A percentile compares a stretch with the other conserved stretches of the same genome.
phyloP scores from a whole-genome alignment of 441 rosid species.

The Populus hybrid region DNA sequence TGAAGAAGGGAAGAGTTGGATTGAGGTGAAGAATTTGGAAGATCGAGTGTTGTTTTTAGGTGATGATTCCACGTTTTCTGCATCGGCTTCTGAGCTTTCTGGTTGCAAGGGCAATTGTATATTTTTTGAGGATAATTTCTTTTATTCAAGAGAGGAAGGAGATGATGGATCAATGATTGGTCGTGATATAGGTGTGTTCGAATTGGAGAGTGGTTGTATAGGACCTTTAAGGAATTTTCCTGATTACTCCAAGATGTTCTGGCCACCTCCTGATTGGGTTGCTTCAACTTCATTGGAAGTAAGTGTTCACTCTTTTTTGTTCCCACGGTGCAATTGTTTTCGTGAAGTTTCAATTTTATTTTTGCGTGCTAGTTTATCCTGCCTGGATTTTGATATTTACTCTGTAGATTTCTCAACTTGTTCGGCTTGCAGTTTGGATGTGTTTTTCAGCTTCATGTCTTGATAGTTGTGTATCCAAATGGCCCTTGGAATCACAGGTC shows the following conservation, averaged over 20 bases:
- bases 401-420: neutral
- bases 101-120: conserved; percentile 53
- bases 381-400: neutral
- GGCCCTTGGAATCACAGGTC: neutral
- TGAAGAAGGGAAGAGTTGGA: conserved; percentile 47
- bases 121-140: conserved; percentile 56
- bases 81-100: conserved; percentile 45
- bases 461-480: neutral
- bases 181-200: conserved; percentile 63
- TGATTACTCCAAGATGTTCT: conserved; percentile 54
- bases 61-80: conserved; percentile 72
- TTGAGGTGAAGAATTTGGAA: conserved; percentile 44
- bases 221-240: conserved; percentile 45
- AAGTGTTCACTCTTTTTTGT: conserved; percentile 22
- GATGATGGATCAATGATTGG: conserved; percentile 20
- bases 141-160: conserved; percentile 27
- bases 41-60: conserved; percentile 71
- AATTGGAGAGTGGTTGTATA: conserved; percentile 53
- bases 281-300: conserved; percentile 39
- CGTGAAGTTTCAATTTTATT: neutral
- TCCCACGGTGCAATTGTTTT: neutral
- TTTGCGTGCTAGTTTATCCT: neutral
- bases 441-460: neutral
- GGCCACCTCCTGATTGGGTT: conserved; percentile 84
- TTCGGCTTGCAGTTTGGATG: neutral